Evolutionary conservation across 164 flowering plant genomes (phyloP), one percentile per base, ranked within the genome.

Genomic region (Nelumbo lutea): DNA sequence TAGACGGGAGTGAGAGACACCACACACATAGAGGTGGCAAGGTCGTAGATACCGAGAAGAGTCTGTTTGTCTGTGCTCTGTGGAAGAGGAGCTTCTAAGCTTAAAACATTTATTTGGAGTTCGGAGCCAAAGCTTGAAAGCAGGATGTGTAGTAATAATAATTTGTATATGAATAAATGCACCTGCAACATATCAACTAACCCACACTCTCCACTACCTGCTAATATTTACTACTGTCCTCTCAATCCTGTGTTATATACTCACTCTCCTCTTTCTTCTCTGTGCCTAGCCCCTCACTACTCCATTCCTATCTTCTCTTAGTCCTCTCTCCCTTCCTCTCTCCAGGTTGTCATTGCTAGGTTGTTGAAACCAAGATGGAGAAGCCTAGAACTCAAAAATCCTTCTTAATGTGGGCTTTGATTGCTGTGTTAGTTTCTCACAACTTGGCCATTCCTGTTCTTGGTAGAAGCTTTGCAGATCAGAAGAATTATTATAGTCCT

Each of bases 401-500:
- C 42, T 73, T 71, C 46, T 65, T 73, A 70, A 50, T 80, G 3
- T 80, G 73, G 70, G 51, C 71, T 65, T 42, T 79, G 58, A 43
- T 84, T 10, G 79, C 78, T 64, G 83, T 67, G 11, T 60, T 90
- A 76, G 80, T 90, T 65, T 81, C 80, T 52, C 86, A 83, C 15
- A 78, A 74, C 74, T 63, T 86, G 68, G 74, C 73, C 50, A 47
- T 80, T 72, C 85, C 83, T 59, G 87, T 79, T 1, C 58, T 79
- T 67, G 74, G 84, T 59, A 69, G 77, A 11, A 70, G 47, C 74
- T 67, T 82, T 66, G 79, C 74, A 53, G 88, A 86, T 50, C 82
- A 87, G 66, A 90, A 90, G 75, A 81, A 64, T 81, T 85, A 83
- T 72, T 84, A 79, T 72, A 40, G 83, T 69, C 86, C 86, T 27